A percentile compares a stretch with the other conserved stretches of the same genome.
phyloP scores from a whole-genome alignment of 495 filamentous ascomycete genomes.

The Hypoxylon intermedium region DNA sequence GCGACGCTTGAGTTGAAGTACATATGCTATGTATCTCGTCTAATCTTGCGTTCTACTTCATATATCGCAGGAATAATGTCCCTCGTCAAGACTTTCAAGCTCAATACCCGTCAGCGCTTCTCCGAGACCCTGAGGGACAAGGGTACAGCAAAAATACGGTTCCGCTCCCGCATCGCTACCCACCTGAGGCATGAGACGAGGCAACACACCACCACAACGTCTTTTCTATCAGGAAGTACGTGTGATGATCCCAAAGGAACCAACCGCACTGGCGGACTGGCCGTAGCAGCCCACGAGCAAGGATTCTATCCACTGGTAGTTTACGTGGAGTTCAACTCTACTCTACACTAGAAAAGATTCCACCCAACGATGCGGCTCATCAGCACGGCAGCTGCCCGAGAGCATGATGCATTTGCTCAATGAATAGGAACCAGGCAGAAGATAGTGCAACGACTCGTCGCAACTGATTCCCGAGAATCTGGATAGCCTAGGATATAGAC shows the following conservation, averaged over 20 bases:
- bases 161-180: not conserved
- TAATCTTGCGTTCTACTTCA: not conserved
- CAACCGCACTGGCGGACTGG: conserved; percentile 24
- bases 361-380: conserved; percentile 23
- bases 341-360: no score
- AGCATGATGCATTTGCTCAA: conserved; percentile 18
- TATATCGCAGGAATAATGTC: not conserved
- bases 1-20: conserved; percentile 3
- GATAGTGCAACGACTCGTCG: conserved; percentile 14
- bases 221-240: conserved; percentile 20
- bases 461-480: conserved; percentile 24
- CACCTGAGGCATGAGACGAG: conserved; percentile 11
- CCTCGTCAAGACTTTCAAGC: not conserved
- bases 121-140: not conserved
- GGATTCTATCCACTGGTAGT: conserved; percentile 24
- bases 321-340: conserved; percentile 22
- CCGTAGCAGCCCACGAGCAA: conserved; percentile 25
- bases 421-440: conserved; percentile 17
- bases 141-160: not conserved
- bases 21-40: conserved; percentile 1
- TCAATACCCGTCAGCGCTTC: not conserved
- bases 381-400: conserved; percentile 12
- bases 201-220: conserved; percentile 19
- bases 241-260: conserved; percentile 26
- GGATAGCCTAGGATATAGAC: conserved; percentile 26